Conservation (phyloP, 2,329 filamentous ascomycete genomes). For the Grosmannia penicillata region DNA sequence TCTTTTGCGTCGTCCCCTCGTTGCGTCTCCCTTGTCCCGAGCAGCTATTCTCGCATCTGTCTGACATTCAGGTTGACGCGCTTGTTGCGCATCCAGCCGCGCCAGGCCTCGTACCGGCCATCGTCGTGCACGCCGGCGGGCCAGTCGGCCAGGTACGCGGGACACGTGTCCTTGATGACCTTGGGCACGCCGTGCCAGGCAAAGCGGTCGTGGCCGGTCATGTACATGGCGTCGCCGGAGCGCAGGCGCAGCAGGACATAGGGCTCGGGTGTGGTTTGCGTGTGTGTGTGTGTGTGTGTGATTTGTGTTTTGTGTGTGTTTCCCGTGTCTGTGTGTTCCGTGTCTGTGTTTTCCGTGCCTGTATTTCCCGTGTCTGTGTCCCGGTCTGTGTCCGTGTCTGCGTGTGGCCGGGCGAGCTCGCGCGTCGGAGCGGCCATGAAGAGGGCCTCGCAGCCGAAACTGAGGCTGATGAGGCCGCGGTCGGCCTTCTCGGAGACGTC, state of each 20-base stretch:
- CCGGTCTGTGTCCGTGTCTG: too few relatives aligned
- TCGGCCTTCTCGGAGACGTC: slow-evolving; percentile 82
- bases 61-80: slow-evolving; percentile 84
- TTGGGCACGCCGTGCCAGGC: slow-evolving; percentile 95
- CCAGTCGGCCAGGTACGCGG: slow-evolving; percentile 59
- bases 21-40: slow-evolving; percentile 10
- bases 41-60: slow-evolving; percentile 71
- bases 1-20: too few relatives aligned
- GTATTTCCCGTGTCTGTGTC: not conserved
- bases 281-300: too few relatives aligned
- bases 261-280: slow-evolving; percentile 27
- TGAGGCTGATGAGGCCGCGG: slow-evolving; percentile 68
- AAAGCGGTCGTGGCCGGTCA: slow-evolving; percentile 67
- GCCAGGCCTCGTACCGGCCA: slow-evolving; percentile 52
- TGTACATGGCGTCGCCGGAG: slow-evolving; percentile 82
- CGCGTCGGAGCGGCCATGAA: slow-evolving; percentile 62
- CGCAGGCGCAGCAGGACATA: slow-evolving; percentile 52
- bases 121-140: slow-evolving; percentile 32
- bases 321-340: not conserved
- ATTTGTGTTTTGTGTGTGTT: not conserved
- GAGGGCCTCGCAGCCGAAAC: slow-evolving; percentile 76
- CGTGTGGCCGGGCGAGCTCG: slow-evolving; percentile 7
- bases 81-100: slow-evolving; percentile 78
- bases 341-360: too few relatives aligned
- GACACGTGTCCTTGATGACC: slow-evolving; percentile 67